phyloP scores from a whole-genome alignment of 192 early-diverging fungal genomes.

The Rhizoclosmatium globosum region DNA sequence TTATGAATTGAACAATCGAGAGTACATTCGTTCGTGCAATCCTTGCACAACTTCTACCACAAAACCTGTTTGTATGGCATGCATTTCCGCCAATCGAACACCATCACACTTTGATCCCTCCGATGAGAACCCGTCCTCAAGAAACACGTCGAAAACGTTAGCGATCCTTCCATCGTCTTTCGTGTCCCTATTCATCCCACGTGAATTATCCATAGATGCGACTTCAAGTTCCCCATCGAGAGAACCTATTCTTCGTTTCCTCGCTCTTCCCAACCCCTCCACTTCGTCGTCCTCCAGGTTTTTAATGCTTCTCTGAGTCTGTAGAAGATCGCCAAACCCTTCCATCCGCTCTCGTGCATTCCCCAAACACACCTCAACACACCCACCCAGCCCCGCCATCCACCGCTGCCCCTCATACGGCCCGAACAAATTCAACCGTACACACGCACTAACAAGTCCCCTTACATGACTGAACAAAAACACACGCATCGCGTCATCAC shows the following conservation, averaged over 20 bases:
- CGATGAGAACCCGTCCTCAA: not conserved
- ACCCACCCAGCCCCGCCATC: slow-evolving; percentile 50
- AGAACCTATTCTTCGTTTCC: no score
- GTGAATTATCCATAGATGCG: no score
- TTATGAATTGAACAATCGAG: slow-evolving; percentile 56
- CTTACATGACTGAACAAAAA: slow-evolving; percentile 88
- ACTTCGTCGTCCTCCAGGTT: no score
- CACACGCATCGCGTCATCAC: slow-evolving; percentile 73
- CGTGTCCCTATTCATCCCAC: not conserved
- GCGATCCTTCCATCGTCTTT: not conserved
- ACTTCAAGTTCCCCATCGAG: no score
- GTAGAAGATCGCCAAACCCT: not conserved
- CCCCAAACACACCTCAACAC: not conserved
- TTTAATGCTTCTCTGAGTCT: not conserved
- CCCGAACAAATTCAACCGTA: slow-evolving; percentile 88
- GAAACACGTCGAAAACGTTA: not conserved
- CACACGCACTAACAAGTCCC: slow-evolving; percentile 84
- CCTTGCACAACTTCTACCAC: slow-evolving; percentile 56
- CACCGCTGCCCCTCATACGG: slow-evolving; percentile 87
- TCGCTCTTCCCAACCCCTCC: no score
- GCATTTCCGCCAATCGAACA: not conserved
- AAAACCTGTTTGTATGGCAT: slow-evolving; percentile 41
- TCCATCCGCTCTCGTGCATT: not conserved
- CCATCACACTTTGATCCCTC: not conserved
- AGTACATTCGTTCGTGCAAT: slow-evolving; percentile 54